A percentile compares a stretch with the other conserved stretches of the same genome.
Evolutionary conservation across 2,329 filamentous ascomycete species (phyloP).

Genomic region (Coniochaeta pulveracea): DNA sequence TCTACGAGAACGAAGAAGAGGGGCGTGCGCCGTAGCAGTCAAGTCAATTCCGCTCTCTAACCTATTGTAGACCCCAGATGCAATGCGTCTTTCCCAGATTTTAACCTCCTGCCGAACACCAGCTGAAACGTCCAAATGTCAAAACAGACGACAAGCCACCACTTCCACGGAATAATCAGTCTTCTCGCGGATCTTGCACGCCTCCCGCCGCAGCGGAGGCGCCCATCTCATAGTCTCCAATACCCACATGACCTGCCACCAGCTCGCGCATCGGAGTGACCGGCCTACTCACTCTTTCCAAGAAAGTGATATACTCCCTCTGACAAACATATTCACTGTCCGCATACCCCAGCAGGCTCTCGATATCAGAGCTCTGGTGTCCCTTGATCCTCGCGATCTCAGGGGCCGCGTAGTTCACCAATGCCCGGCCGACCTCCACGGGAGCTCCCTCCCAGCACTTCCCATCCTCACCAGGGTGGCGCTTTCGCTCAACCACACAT

Average conservation of each 20-base stretch:
- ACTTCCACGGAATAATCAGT: no score
- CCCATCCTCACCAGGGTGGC: conserved; percentile 22
- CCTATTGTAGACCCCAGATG: no score
- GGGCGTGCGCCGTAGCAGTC: no score
- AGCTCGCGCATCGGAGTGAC: conserved; percentile 20
- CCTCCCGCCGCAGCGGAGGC: background rate
- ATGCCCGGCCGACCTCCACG: conserved; percentile 71
- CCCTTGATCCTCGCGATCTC: conserved; percentile 83
- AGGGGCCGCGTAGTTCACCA: conserved; percentile 84
- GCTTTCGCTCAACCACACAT: conserved; percentile 59
- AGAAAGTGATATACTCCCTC: conserved; percentile 77
- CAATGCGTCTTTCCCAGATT: no score
- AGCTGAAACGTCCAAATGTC: no score
- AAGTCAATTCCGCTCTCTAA: no score
- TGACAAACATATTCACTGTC: conserved; percentile 91
- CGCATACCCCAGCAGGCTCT: conserved; percentile 72
- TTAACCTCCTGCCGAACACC: no score
- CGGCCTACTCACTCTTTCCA: conserved; percentile 41
- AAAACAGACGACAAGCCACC: no score
- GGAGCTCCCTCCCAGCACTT: conserved; percentile 39
- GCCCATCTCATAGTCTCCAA: conserved; percentile 12
- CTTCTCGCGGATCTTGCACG: no score
- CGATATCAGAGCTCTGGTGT: conserved; percentile 70
- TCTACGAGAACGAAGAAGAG: no score
- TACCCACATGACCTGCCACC: conserved; percentile 9